A percentile compares a stretch with the other conserved stretches of the same genome.
phyloP scores from a whole-genome alignment of 2,329 filamentous ascomycete genomes.

The Periconia macrospinosa region DNA sequence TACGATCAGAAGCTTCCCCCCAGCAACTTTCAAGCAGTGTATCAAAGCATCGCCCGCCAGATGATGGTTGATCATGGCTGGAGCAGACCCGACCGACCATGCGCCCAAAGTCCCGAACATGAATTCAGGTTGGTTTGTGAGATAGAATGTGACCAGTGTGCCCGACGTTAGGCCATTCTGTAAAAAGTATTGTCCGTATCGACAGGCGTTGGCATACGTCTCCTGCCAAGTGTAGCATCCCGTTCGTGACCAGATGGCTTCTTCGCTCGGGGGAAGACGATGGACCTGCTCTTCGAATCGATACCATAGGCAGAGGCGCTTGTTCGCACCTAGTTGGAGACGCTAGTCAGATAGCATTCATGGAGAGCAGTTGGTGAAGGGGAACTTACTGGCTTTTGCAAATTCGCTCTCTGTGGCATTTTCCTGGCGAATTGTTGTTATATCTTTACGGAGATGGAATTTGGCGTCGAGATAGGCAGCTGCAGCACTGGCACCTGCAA shows the following conservation, averaged over 20 bases:
- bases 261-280: slow-evolving; percentile 51
- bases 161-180: slow-evolving; percentile 58
- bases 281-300: slow-evolving; percentile 62
- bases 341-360: slow-evolving; percentile 2
- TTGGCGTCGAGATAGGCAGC: slow-evolving; percentile 70
- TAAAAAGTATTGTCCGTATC: slow-evolving; percentile 40
- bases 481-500: slow-evolving; percentile 42
- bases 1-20: slow-evolving; percentile 51
- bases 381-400: slow-evolving; percentile 51
- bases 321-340: slow-evolving; percentile 48
- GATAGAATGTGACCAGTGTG: slow-evolving; percentile 67
- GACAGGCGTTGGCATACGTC: slow-evolving; percentile 45
- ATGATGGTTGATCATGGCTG: slow-evolving; percentile 73
- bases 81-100: slow-evolving; percentile 67
- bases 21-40: slow-evolving; percentile 65
- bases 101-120: slow-evolving; percentile 66
- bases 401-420: slow-evolving; percentile 50
- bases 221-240: slow-evolving; percentile 49
- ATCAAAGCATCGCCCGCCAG: slow-evolving; percentile 64
- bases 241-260: slow-evolving; percentile 69
- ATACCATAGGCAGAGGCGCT: slow-evolving; percentile 66
- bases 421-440: slow-evolving; percentile 50
- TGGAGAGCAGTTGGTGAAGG: neutral
- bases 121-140: slow-evolving; percentile 70
- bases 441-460: slow-evolving; percentile 66